Percentiles rank a stretch among this genome's conserved stretches.
Evolutionary conservation across 306 rosid species (phyloP).

Genomic region (Ammopiptanthus mongolicus): DNA sequence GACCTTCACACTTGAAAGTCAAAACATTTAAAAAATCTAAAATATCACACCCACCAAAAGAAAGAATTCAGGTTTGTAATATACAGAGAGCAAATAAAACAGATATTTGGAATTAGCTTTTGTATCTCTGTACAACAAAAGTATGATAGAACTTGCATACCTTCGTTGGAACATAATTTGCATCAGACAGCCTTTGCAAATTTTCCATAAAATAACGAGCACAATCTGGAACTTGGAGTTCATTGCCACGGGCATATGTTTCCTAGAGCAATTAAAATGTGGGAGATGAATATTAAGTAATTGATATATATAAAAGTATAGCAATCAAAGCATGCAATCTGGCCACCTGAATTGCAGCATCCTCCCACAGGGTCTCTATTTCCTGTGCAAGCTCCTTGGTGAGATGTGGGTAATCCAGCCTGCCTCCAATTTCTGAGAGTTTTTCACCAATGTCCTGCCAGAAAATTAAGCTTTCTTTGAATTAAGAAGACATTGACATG

Average conservation of each 20-base stretch:
- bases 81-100: background rate
- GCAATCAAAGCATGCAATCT: conserved; percentile 18
- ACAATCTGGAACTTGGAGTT: conserved; percentile 97
- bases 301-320: background rate
- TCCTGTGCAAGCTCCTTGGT: conserved; percentile 79
- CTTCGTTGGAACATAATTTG: conserved; percentile 89
- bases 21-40: background rate
- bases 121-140: background rate
- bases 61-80: background rate
- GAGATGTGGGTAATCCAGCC: conserved; percentile 79
- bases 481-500: background rate
- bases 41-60: background rate
- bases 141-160: conserved; percentile 25
- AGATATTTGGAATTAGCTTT: background rate
- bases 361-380: conserved; percentile 83
- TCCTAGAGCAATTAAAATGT: conserved; percentile 52
- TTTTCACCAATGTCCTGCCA: conserved; percentile 72
- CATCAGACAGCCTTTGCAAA: conserved; percentile 74
- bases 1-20: background rate
- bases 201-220: conserved; percentile 90
- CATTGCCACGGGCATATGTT: conserved; percentile 84
- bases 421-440: conserved; percentile 77
- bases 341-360: conserved; percentile 86
- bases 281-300: background rate
- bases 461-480: background rate